Conservation (phyloP, 345 rosid species). For the Gossypium raimondii region DNA sequence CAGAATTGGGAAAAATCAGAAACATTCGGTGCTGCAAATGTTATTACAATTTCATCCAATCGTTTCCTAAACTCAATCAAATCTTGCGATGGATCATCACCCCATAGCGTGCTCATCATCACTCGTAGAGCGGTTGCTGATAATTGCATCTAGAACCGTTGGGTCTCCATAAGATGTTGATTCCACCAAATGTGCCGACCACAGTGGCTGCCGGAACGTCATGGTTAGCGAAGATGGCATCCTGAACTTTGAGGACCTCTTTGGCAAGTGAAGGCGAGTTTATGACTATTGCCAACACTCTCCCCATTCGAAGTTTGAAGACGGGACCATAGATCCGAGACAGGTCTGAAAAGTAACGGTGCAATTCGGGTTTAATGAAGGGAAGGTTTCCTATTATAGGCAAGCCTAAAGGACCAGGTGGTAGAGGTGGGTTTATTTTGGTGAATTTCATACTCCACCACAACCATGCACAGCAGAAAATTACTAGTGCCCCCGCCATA, state of each 20-base stretch:
- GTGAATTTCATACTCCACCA: background rate
- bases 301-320: conserved; percentile 35
- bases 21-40: background rate
- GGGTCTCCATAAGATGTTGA: conserved; percentile 33
- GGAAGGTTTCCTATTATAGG: conserved; percentile 44
- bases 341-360: conserved; percentile 8
- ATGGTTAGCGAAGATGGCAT: conserved; percentile 41
- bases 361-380: conserved; percentile 29
- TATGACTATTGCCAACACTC: conserved; percentile 22
- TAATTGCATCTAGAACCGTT: conserved; percentile 31
- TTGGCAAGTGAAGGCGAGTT: conserved; percentile 31
- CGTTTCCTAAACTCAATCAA: background rate
- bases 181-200: conserved; percentile 26
- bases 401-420: conserved; percentile 48
- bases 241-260: conserved; percentile 42
- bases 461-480: background rate
- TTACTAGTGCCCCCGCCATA: background rate
- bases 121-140: conserved; percentile 23
- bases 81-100: background rate
- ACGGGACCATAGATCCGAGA: conserved; percentile 24
- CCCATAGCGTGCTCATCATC: background rate
- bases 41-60: background rate
- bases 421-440: conserved; percentile 21
- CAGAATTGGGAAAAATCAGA: background rate
- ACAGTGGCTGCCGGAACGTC: conserved; percentile 21